Base-by-base conservation (phyloP, 208 protist species). In the Strigomonas galati region DNA sequence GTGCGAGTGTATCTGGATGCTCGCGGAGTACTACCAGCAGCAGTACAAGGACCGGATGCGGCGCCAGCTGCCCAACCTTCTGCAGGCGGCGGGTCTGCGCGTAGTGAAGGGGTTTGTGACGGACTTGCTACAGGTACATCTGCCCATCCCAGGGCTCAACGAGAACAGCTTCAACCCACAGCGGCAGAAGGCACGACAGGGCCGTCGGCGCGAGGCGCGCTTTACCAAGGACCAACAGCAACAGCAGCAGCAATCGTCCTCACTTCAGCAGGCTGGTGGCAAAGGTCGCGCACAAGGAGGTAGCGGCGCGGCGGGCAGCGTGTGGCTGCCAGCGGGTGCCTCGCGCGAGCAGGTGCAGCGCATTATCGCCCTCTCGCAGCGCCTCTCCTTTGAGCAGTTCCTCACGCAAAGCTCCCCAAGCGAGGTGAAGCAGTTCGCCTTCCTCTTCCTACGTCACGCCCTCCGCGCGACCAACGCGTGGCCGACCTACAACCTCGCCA, bases 21-120 rank as follows among this genome's bases (percentile, higher is more conserved):
- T 90, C 37, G 74, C 69, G 23, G 79, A 78, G 21, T 70, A 61
- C 19, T 93, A 95, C 70, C 79, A 68, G 12, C 76, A 81, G 21
- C 76, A 76, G 48, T 95, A 95, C 69, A 72, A 71, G 49, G 69
- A 82, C 24, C 72, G 77, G 53, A 55, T 88, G 44, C 69, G 73
- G 30, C 66, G 76, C 17, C 82, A 94, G 76, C 77, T 92, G 49
- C 72, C 89, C 40, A 85, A 86, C 52, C 74, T 91, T 1, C 67
- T 92, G n/a, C 80, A 89, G 61, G 76, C 91, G 17, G 79, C 76
- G n/a, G 82, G 84, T 23, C 43, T 90, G n/a, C 70, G 78, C 64
- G 83, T 68, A 27, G 85, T 96, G 77, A 78, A 84, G 53, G 79
- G 76, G 27, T 89, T 94, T 62, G 76, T 93, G 14, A 85, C 79